Base-by-base conservation (phyloP, 2,329 filamentous ascomycete species). In the Fusarium tanahbumbuense region DNA sequence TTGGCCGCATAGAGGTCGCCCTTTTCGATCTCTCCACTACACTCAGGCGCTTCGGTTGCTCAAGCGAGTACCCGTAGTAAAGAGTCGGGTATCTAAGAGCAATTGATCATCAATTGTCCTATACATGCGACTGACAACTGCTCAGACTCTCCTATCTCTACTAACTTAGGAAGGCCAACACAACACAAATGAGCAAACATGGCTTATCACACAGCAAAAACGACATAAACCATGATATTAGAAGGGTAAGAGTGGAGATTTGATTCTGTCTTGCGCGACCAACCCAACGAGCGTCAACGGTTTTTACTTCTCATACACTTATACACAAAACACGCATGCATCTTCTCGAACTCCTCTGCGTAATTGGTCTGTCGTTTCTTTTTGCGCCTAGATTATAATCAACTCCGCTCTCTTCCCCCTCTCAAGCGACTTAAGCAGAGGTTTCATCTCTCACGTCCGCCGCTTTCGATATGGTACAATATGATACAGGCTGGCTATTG, bases 381-480 rank as follows among this genome's bases (percentile, higher is more conserved):
- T 54, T 54, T 63, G 56, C 71, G 63, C 67, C 69, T 72, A 67
- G 52, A 71, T 71, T 73, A 73, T 59, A 72, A 72, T 58, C 64
- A 70, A 60, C 44, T 46, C 64, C 71, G 60, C 56, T 59, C 52
- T 57, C 60, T 57, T 49, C 52, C 59, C 57, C 48, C 48, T 49
- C 59, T 50, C 59, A 32, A 57, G 32, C 52, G 28, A 52, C 56
- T 28, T 66, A 47, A 18, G 52, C 58, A 62, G 47, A 63, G 47
- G 47, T 46, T 48, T 59, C 60, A 27, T 71, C 64, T 70, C 61
- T 63, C 67, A 49, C 61, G 48, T 68, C 56, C 60, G 47, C 63
- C 64, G 55, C 66, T 68, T 61, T 65, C 65, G 56, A 47, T 80
- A 79, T 80, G 68, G 64, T 80, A 78, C 77, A 79, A 55, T 79